Percentiles rank a stretch among this genome's conserved stretches.
phyloP scores from a whole-genome alignment of 176 grass and related monocot genomes.

The Oryza officinalis region DNA sequence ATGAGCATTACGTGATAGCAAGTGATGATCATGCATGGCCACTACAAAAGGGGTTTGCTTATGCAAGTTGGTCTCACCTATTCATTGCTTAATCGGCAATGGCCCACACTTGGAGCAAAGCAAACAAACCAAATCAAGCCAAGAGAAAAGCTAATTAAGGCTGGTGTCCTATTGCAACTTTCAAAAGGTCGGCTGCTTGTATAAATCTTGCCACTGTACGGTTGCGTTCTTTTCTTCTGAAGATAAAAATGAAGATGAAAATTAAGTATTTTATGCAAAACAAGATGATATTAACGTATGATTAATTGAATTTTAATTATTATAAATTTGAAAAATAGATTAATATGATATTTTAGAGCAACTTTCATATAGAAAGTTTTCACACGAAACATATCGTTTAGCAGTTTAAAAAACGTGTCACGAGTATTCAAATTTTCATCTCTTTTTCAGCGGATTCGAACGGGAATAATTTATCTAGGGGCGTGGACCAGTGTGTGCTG shows the following conservation, averaged over 20 bases:
- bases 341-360: too few species aligned
- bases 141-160: conserved; percentile 6
- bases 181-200: not conserved
- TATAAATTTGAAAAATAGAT: too few species aligned
- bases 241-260: too few species aligned
- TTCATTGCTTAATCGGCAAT: not conserved
- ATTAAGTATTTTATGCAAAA: too few species aligned
- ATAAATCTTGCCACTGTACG: not conserved
- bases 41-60: not conserved
- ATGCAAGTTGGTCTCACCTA: conserved; percentile 22
- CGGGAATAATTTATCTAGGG: not conserved
- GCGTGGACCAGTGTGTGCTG: not conserved
- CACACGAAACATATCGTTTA: too few species aligned
- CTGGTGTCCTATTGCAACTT: not conserved
- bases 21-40: not conserved
- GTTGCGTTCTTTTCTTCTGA: too few species aligned
- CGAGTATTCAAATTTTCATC: too few species aligned
- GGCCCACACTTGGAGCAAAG: conserved; percentile 11
- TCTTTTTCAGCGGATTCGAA: too few species aligned
- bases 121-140: not conserved
- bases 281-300: too few species aligned
- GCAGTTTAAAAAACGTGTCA: too few species aligned
- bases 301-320: too few species aligned
- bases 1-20: conserved; percentile 12
- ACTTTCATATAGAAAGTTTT: too few species aligned